A percentile compares a stretch with the other conserved stretches of the same genome.
These are phyloP conservation scores for Aaosphaeria arxii DNA, from an alignment of 2,329 filamentous ascomycete species.

Conservation along the genomic window DNA sequence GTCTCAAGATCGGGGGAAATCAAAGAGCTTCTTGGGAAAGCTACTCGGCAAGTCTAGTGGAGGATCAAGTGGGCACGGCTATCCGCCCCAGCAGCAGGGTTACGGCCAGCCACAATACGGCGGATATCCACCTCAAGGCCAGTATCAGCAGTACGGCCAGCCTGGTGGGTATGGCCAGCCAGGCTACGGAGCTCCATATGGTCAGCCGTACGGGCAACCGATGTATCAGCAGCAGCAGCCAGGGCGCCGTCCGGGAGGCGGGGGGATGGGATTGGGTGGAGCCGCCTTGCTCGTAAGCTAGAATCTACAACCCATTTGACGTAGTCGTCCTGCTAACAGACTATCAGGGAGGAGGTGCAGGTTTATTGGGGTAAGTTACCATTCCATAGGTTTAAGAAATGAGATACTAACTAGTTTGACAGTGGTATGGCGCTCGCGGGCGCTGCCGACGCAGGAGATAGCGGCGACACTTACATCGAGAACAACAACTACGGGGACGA, in stretches of 20 bases:
- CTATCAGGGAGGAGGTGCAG: too few relatives aligned
- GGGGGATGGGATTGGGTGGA: slow-evolving; percentile 68
- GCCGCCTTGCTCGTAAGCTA: slow-evolving; percentile 46
- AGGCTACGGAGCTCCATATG: slow-evolving; percentile 10
- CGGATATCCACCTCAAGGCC: slow-evolving; percentile 17
- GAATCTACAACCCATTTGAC: too few relatives aligned
- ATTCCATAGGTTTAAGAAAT: slow-evolving; percentile 73
- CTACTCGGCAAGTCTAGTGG: slow-evolving; percentile 17
- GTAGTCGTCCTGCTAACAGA: too few relatives aligned
- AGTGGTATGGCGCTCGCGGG: slow-evolving; percentile 68
- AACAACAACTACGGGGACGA: slow-evolving; percentile 18
- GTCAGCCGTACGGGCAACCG: slow-evolving; percentile 6
- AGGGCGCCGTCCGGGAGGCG: slow-evolving; percentile 54
- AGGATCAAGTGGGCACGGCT: slow-evolving; percentile 10
- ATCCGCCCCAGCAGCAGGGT: slow-evolving; percentile 33
- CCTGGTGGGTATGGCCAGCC: slow-evolving; percentile 25
- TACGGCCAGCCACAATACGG: slow-evolving; percentile 27
- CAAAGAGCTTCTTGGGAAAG: slow-evolving; percentile 17
- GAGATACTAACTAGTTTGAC: slow-evolving; percentile 56
- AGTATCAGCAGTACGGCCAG: slow-evolving; percentile 16
- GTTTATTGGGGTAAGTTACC: too few relatives aligned
- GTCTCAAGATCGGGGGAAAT: slow-evolving; percentile 47
- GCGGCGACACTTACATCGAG: slow-evolving; percentile 14
- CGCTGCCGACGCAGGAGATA: slow-evolving; percentile 55
- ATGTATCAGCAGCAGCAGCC: slow-evolving; percentile 17